Base-by-base conservation (phyloP, 2,329 filamentous ascomycete genomes). In the Penicillium italicum region DNA sequence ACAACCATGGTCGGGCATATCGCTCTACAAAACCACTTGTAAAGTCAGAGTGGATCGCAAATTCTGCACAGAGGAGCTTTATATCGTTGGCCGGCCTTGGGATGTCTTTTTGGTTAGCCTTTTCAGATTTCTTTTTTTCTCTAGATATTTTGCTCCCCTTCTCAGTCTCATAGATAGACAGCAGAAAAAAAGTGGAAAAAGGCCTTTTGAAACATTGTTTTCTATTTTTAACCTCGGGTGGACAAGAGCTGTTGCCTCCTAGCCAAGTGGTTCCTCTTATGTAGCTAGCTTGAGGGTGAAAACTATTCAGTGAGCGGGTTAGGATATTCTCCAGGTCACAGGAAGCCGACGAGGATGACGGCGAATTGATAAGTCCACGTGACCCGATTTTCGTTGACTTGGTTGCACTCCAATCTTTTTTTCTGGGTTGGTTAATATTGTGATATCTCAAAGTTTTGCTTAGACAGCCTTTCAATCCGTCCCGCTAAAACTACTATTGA, bases 371-470 rank as follows among this genome's bases (percentile, higher is more conserved):
- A 45, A 5, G 24, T n/a, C 1, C 43, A 45, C 43, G 43, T 45
- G 43, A 45, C 43, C 9, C 4, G 8, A 0, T 5, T 45, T 33
- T 18, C 42, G 42, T 44, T 20, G 42, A 45, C 54, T 53, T 41
- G 43, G 30, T 38, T 57, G 51, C 43, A 53, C 57, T 33, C 50
- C 55, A 44, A 61, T 61, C 52, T 57, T 55, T 46, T 18, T 18
- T 31, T 20, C 14, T 8, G 8, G 33, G 20, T 33, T 18, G 22
- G 11, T n/a, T 44, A 28, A 31, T 45, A 51, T 44, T 51, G n/a
- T 41, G 36, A 34, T 33, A 30, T 40, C 28, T 26, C n/a, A 37
- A 28, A 33, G 14, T 33, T 20, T 41, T 55, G 24, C 7, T 22
- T 22, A 20, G 11, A 44, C 3, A 40, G 12, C 20, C n/a, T 31